Base-by-base conservation (phyloP, 331 rosid genomes). In the Acacia pycnantha region DNA sequence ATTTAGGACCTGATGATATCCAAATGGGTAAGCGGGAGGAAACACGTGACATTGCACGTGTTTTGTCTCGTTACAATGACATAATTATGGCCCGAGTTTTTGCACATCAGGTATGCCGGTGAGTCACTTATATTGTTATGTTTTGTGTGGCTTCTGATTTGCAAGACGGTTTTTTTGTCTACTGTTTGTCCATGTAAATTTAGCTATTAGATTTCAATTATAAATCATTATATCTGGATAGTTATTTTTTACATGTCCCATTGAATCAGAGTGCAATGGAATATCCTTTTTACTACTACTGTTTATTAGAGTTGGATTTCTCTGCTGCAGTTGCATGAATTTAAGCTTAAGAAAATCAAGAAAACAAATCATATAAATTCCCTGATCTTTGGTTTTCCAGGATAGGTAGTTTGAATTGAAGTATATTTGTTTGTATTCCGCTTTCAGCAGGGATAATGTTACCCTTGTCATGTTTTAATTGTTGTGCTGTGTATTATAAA, bases 21-120 rank as follows among this genome's bases (percentile, higher is more conserved):
- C 99, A 94, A 82, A 96, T 96, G 97, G 99, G 98, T 9, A 94
- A 94, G 90, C 91, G 97, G 76, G 99, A 96, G 90, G 99, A 96
- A 88, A 94, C 98, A 78, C 88, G 97, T 41, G 99, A 96, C 68
- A 81, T 96, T 44, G 99, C 99, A 29, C 95, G 97, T 51, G 99
- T 94, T 87, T 84, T 94, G 86, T 92, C 84, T 82, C 48, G 97
- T 73, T 96, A 94, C 40, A 94, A 94, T 79, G 99, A 96, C 86
- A 86, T 94, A 59, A 84, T 96, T 40, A 96, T 94, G 99, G 99
- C 98, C n/a, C 98, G 99, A 33, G 97, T 94, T 84, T 94, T 94
- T 86, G 91, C 94, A 78, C 99, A 96, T 89, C 94, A 90, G 99
- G 99, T 95, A 93, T 87, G 92, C 70, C 73, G 90, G 89, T 87